Conservation (phyloP, 495 filamentous ascomycete genomes). For the Talaromyces nanjingensis region DNA sequence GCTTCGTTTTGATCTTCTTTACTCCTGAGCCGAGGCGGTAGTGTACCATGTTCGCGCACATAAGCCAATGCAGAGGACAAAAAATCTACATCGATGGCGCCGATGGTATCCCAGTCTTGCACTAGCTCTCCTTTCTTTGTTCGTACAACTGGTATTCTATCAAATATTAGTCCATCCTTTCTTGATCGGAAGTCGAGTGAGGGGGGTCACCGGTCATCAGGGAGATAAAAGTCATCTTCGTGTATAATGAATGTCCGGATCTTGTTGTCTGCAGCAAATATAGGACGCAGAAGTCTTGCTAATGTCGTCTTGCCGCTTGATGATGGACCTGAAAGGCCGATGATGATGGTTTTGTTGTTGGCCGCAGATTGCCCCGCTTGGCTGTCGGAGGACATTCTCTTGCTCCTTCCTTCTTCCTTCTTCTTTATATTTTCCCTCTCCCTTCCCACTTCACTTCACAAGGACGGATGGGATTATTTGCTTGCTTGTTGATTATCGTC, state of each 20-base stretch:
- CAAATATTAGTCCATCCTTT: neutral
- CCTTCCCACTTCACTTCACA: neutral
- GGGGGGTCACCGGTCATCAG: conserved; percentile 55
- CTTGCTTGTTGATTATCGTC: neutral
- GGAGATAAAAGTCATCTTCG: conserved; percentile 85
- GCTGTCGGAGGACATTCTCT: neutral
- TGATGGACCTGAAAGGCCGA: conserved; percentile 70
- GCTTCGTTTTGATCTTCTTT: conserved; percentile 73
- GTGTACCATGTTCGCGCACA: conserved; percentile 56
- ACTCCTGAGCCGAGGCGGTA: conserved; percentile 57
- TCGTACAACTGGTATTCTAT: conserved; percentile 42
- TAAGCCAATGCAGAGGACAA: conserved; percentile 55
- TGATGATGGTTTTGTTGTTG: conserved; percentile 39
- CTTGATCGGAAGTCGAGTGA: neutral
- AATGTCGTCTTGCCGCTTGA: conserved; percentile 78
- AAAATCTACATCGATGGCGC: conserved; percentile 59
- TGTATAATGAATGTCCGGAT: conserved; percentile 68
- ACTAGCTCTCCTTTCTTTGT: conserved; percentile 41
- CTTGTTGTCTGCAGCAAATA: conserved; percentile 40
- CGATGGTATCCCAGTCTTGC: conserved; percentile 82
- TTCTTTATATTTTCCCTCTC: neutral
- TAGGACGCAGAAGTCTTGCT: conserved; percentile 61
- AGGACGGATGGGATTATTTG: neutral
- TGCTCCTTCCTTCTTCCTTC: neutral
- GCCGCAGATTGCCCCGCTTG: neutral